Conservation (phyloP, 2,329 filamentous ascomycete species). For the Calonectria leucothoes region DNA sequence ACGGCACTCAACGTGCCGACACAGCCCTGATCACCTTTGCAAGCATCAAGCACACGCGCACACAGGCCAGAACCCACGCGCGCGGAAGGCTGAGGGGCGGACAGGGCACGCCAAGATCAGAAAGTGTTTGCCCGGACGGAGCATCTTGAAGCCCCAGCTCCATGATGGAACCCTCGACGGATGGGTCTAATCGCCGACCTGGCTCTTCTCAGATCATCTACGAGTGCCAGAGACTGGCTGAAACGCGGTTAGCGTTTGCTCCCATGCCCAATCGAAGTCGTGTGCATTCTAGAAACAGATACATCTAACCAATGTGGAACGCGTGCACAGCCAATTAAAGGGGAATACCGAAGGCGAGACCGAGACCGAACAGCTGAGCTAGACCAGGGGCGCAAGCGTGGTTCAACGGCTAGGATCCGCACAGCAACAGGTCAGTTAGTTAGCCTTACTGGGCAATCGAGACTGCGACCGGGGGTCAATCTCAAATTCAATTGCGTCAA, state of each 20-base stretch:
- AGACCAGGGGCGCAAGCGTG: background rate
- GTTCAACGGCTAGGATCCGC: background rate
- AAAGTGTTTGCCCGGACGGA: background rate
- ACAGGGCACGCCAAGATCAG: background rate
- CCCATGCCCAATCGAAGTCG: background rate
- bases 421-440: background rate
- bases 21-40: background rate
- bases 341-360: slow-evolving; percentile 2
- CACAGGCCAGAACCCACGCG: no score
- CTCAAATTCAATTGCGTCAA: background rate
- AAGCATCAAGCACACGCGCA: background rate
- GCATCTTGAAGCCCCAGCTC: background rate
- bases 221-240: background rate
- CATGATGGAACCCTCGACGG: background rate
- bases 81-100: background rate
- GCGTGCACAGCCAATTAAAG: slow-evolving; percentile 2
- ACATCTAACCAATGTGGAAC: background rate
- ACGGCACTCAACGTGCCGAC: background rate
- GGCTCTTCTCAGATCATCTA: background rate
- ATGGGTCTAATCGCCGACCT: background rate
- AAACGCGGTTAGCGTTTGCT: background rate
- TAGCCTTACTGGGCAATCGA: background rate
- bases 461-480: background rate
- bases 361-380: slow-evolving; percentile 3
- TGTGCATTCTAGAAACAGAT: background rate